Evolutionary conservation across 192 early-diverging fungal genomes (phyloP).

Genomic region (Lunasporangiospora selenospora): DNA sequence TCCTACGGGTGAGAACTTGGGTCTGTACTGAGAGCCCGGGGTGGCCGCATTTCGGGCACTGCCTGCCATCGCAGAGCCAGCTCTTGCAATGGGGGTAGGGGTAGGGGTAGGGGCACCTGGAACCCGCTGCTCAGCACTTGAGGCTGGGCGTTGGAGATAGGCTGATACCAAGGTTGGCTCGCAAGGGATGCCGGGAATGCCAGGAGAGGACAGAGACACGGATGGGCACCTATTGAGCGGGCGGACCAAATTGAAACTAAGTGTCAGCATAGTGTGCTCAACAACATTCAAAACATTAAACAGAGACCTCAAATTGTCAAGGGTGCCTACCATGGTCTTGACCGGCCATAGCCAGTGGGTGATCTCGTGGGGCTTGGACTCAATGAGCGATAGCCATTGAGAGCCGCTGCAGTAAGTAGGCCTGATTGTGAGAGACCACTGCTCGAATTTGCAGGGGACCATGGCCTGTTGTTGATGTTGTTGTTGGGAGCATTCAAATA

Average conservation of each 20-base stretch:
- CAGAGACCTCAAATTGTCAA: too few relatives aligned
- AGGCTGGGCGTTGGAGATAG: conserved; percentile 31
- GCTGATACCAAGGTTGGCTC: conserved; percentile 11
- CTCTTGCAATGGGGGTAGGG: conserved; percentile 7
- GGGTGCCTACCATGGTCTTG: conserved; percentile 46
- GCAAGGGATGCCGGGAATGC: conserved; percentile 41
- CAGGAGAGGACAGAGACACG: conserved; percentile 33
- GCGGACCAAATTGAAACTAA: too few relatives aligned
- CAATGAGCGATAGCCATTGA: conserved; percentile 42
- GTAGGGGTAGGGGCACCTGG: conserved; percentile 14
- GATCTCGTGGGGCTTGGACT: conserved; percentile 40
- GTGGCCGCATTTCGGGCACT: conserved; percentile 16
- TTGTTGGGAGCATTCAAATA: too few relatives aligned
- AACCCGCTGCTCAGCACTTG: conserved; percentile 13
- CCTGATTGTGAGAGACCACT: conserved; percentile 22
- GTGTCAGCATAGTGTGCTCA: too few relatives aligned
- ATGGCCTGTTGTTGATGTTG: conserved; percentile 27
- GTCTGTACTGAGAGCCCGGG: conserved; percentile 26
- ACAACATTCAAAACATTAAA: too few relatives aligned
- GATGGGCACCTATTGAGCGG: conserved; percentile 46
- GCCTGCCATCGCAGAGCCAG: conserved; percentile 21
- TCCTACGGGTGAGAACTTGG: conserved; percentile 37
- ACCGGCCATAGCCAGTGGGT: conserved; percentile 1
- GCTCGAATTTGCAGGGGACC: conserved; percentile 44
- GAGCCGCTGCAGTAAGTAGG: conserved; percentile 6